Conservation (phyloP, 2,329 filamentous ascomycete species). For the Calonectria pseudoturangicola region DNA sequence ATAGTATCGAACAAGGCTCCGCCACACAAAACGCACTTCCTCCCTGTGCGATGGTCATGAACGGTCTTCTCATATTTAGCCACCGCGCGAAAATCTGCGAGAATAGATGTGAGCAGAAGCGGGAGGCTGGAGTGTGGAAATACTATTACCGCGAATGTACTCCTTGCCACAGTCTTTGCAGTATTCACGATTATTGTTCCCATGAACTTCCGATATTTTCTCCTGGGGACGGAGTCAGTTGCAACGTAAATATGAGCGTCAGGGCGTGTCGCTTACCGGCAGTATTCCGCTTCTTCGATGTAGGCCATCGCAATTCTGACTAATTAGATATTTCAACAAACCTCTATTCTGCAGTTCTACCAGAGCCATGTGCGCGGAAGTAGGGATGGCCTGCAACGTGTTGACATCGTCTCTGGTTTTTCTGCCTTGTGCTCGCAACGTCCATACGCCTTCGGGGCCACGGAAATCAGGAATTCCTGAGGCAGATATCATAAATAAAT, state of each 20-base stretch:
- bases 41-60: slow-evolving; percentile 67
- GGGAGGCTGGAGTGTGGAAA: too few relatives aligned
- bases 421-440: slow-evolving; percentile 64
- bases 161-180: slow-evolving; percentile 67
- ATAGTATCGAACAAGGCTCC: slow-evolving; percentile 65
- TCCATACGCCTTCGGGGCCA: slow-evolving; percentile 68
- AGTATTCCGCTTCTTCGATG: slow-evolving; percentile 67
- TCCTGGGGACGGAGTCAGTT: slow-evolving; percentile 52
- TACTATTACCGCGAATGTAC: slow-evolving; percentile 63
- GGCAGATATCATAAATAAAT: accelerated
- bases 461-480: slow-evolving; percentile 68
- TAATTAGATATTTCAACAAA: slow-evolving; percentile 65
- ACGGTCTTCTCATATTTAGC: slow-evolving; percentile 64
- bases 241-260: neutral
- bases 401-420: slow-evolving; percentile 58
- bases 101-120: accelerated
- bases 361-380: slow-evolving; percentile 67
- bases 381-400: slow-evolving; percentile 66
- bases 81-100: slow-evolving; percentile 65
- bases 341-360: slow-evolving; percentile 65
- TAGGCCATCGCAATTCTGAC: slow-evolving; percentile 63
- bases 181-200: slow-evolving; percentile 67
- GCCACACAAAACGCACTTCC: slow-evolving; percentile 63
- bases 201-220: slow-evolving; percentile 67
- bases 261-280: slow-evolving; percentile 55